phyloP scores from a whole-genome alignment of 768 basidiomycete species.

The Pleurotus cornucopiae region DNA sequence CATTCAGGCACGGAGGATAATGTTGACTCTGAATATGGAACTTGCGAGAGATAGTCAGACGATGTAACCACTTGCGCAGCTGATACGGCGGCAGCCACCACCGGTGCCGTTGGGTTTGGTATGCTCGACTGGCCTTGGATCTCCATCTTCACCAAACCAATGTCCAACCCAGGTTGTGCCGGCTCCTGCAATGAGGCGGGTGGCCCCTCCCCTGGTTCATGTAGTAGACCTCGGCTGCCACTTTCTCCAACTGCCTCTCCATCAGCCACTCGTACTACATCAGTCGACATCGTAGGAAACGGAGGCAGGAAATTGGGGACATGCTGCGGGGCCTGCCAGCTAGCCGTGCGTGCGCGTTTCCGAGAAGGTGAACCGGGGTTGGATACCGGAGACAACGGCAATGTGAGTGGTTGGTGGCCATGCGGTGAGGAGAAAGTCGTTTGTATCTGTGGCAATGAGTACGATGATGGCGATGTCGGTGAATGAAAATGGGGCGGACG shows the following conservation, averaged over 20 bases:
- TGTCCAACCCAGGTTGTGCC: no score
- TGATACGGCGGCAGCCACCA: constrained; percentile 30
- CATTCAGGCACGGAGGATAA: constrained; percentile 62
- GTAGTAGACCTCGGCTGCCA: no score
- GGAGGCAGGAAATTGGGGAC: constrained; percentile 68
- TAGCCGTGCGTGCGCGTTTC: constrained; percentile 52
- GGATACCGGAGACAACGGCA: constrained; percentile 55
- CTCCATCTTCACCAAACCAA: no score
- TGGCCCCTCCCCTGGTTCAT: no score
- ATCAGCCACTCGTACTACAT: constrained; percentile 19
- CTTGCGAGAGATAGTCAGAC: constrained; percentile 67
- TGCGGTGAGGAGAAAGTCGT: no score
- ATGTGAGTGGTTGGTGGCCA: constrained; percentile 27
- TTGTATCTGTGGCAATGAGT: no score
- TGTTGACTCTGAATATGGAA: constrained; percentile 72
- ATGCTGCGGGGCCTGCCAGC: constrained; percentile 60
- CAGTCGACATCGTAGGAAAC: constrained; percentile 42
- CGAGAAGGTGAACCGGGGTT: constrained; percentile 51
- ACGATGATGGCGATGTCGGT: no score
- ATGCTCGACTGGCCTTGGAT: no score
- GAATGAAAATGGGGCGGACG: no score
- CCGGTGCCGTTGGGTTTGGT: constrained; percentile 25
- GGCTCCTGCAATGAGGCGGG: constrained; percentile 15
- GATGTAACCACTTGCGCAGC: constrained; percentile 41
- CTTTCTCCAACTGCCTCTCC: no score